phyloP scores from a whole-genome alignment of 352 stramenopile genomes.

The Aphanomyces euteiches region DNA sequence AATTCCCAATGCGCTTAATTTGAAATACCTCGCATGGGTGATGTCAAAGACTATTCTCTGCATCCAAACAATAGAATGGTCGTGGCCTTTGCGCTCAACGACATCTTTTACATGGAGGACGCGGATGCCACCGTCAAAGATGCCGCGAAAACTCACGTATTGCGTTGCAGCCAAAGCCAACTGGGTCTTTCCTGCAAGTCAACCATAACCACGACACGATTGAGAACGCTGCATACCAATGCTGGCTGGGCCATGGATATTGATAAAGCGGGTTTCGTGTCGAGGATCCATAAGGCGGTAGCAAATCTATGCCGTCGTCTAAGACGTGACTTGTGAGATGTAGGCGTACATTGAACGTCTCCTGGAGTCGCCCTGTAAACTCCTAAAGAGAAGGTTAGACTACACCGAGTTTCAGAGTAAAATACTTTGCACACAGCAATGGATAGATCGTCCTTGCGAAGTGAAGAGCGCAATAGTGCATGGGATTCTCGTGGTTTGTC shows the following conservation, averaged over 20 bases:
- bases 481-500: background rate
- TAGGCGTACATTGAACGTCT: slow-evolving; percentile 5
- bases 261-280: slow-evolving; percentile 8
- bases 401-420: background rate
- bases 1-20: background rate
- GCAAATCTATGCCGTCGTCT: slow-evolving; percentile 15
- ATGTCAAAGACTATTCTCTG: background rate
- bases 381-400: background rate
- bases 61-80: background rate
- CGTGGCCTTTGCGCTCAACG: slow-evolving; percentile 3
- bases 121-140: slow-evolving; percentile 26
- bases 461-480: background rate
- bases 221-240: slow-evolving; percentile 2
- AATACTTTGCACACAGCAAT: slow-evolving; percentile 3
- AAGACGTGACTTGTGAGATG: no score
- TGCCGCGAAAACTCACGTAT: slow-evolving; percentile 15
- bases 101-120: slow-evolving; percentile 8
- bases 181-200: slow-evolving; percentile 19
- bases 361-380: slow-evolving; percentile 10
- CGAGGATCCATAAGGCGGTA: slow-evolving; percentile 4
- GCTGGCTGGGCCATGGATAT: slow-evolving; percentile 8
- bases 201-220: background rate
- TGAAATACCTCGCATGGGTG: background rate
- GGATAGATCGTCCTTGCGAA: background rate
- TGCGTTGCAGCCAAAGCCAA: slow-evolving; percentile 12